Conservation (phyloP, 1,139 yeast genomes). For the Candida tunisiensis region DNA sequence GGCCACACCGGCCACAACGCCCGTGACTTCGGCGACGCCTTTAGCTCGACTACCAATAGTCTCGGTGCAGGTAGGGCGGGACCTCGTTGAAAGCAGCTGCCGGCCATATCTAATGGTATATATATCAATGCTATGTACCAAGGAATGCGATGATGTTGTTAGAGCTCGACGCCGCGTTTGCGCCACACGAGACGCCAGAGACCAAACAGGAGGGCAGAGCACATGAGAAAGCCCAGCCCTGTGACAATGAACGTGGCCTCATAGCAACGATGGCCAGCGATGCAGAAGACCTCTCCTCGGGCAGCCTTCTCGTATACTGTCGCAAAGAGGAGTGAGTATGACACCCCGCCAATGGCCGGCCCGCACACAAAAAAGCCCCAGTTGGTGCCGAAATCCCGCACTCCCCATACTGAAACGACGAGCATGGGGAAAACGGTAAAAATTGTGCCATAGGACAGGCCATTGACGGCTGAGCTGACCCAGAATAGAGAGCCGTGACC, state of each 20-base stretch:
- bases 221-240: no score
- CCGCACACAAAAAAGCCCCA: conserved; percentile 90
- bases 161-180: no score
- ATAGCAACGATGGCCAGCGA: conserved; percentile 3
- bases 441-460: conserved; percentile 65
- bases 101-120: no score
- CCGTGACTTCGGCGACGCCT: no score
- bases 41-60: no score
- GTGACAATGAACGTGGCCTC: conserved; percentile 1
- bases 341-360: conserved; percentile 72
- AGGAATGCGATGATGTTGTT: no score
- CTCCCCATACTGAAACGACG: conserved; percentile 76
- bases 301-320: conserved; percentile 31
- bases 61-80: no score
- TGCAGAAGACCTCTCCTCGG: conserved; percentile 4
- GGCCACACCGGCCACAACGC: no score
- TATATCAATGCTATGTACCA: no score
- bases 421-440: conserved; percentile 79
- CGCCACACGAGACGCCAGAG: no score
- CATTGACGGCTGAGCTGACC: conserved; percentile 37
- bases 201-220: no score
- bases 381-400: conserved; percentile 76
- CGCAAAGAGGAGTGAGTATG: conserved; percentile 63
- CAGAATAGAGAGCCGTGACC: conserved; percentile 16
- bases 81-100: no score